phyloP scores from a whole-genome alignment of 2,329 filamentous ascomycete genomes.

The Calonectria pteridis region DNA sequence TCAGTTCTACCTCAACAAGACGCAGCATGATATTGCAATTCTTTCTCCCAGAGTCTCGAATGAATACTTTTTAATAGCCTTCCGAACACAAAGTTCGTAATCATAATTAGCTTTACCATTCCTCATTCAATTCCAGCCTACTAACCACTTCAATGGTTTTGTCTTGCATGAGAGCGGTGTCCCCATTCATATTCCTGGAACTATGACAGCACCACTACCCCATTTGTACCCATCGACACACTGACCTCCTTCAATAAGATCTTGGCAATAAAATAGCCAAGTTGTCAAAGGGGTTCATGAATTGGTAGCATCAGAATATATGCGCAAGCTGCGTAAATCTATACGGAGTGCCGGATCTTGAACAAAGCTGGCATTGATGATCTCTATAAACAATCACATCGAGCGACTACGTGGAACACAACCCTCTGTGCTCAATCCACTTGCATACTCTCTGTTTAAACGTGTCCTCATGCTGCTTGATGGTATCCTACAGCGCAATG shows the following conservation, averaged over 20 bases:
- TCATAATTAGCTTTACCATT: neutral
- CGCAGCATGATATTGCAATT: neutral
- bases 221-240: neutral
- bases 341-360: no score
- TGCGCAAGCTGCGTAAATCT: neutral
- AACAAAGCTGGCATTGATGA: no score
- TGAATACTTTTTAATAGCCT: neutral
- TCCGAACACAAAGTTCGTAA: neutral
- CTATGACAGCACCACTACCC: neutral
- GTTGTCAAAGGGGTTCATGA: no score
- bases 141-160: neutral
- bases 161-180: neutral
- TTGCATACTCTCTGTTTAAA: no score
- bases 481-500: no score
- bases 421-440: no score
- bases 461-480: no score
- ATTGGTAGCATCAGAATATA: no score
- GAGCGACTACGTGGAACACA: no score
- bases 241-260: neutral
- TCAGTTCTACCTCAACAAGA: neutral
- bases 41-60: neutral
- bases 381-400: no score
- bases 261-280: neutral
- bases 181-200: neutral
- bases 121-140: neutral